Evolutionary conservation across 108 stramenopile species (phyloP).

Genomic region (Aurantiochytrium sp.): DNA sequence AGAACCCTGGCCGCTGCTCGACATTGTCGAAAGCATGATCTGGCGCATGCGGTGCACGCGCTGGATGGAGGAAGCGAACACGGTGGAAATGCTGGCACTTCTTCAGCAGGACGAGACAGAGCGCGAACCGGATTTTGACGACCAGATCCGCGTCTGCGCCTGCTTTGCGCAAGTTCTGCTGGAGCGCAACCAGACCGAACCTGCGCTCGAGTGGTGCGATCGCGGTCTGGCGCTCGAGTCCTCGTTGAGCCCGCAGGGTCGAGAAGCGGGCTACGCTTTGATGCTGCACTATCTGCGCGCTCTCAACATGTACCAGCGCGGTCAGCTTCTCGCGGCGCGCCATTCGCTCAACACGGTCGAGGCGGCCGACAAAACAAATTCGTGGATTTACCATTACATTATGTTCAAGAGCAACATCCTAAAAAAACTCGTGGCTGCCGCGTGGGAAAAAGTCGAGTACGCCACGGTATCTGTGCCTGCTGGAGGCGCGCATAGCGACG

Average conservation of each 20-base stretch:
- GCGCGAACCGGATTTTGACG: background rate
- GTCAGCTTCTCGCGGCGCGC: background rate
- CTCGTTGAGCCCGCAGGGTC: background rate
- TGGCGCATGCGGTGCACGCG: constrained; percentile 19
- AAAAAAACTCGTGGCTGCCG: background rate
- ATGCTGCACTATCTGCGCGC: constrained; percentile 10
- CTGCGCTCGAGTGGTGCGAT: constrained; percentile 6
- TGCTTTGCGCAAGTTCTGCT: constrained; percentile 4
- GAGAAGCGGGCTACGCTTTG: background rate
- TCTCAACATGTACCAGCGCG: constrained; percentile 6
- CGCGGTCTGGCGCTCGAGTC: background rate
- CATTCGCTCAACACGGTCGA: background rate
- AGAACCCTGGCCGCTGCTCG: background rate
- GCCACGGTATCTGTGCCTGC: background rate
- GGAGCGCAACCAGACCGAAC: background rate
- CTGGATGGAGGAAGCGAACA: background rate
- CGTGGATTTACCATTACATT: constrained; percentile 15
- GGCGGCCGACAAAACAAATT: background rate
- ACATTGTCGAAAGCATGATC: background rate
- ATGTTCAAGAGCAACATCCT: constrained; percentile 1
- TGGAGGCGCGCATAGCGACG: background rate
- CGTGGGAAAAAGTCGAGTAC: background rate
- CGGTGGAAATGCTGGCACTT: background rate
- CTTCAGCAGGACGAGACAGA: background rate
- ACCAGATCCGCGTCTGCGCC: background rate